phyloP scores from a whole-genome alignment of 805 yeast species.

The Peterozyma toletana region DNA sequence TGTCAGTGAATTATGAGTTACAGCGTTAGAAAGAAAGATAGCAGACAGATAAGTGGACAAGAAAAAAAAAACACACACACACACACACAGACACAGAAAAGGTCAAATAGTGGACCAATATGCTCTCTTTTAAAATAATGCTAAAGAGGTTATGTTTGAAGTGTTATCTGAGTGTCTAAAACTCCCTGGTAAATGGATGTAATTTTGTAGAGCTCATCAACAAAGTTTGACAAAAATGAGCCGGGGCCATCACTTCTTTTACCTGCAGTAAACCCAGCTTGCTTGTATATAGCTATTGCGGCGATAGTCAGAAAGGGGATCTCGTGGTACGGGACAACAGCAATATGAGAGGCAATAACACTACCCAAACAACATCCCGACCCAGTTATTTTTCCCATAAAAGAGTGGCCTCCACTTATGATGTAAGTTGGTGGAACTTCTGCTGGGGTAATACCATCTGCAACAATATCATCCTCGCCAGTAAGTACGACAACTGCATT shows the following conservation, averaged over 20 bases:
- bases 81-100: too few species aligned
- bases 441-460: slow-evolving; percentile 29
- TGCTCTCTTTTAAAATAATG: too few species aligned
- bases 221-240: slow-evolving; percentile 36
- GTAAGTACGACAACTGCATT: slow-evolving; percentile 64
- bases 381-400: slow-evolving; percentile 71
- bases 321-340: slow-evolving; percentile 30
- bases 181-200: not conserved
- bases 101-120: too few species aligned
- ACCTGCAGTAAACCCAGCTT: slow-evolving; percentile 54
- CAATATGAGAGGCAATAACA: slow-evolving; percentile 51
- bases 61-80: too few species aligned
- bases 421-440: slow-evolving; percentile 12
- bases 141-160: too few species aligned
- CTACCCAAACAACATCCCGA: slow-evolving; percentile 82
- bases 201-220: slow-evolving; percentile 30
- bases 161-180: too few species aligned
- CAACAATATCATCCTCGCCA: slow-evolving; percentile 49
- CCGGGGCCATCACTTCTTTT: slow-evolving; percentile 42
- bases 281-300: slow-evolving; percentile 53
- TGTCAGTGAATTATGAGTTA: too few species aligned
- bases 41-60: too few species aligned
- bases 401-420: slow-evolving; percentile 49
- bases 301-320: slow-evolving; percentile 39
- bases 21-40: too few species aligned